These are phyloP conservation scores for Hymenoscyphus salicellus DNA, from an alignment of 2,329 filamentous ascomycete species.

Conservation along the genomic window DNA sequence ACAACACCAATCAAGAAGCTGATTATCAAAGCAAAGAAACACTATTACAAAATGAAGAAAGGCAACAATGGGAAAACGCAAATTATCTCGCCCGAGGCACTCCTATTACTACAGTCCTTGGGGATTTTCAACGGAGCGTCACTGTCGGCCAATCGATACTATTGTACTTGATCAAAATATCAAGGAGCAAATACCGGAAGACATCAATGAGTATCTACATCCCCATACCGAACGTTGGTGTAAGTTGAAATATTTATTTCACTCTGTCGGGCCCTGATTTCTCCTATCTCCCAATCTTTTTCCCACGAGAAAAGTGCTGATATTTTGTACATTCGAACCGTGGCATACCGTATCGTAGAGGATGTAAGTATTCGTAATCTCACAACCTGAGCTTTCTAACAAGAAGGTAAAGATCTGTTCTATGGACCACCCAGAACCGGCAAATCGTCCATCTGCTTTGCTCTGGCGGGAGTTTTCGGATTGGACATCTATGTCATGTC, in stretches of 20 bases:
- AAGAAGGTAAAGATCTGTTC: constrained; percentile 56
- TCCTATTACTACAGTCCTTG: not conserved
- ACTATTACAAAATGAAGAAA: not conserved
- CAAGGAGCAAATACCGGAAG: constrained; percentile 58
- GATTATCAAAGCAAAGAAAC: not conserved
- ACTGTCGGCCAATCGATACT: constrained; percentile 60
- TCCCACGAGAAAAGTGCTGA: not conserved
- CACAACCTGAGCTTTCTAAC: not conserved
- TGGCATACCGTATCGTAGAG: constrained; percentile 80
- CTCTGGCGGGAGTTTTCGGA: constrained; percentile 66
- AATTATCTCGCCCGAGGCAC: not conserved
- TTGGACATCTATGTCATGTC: constrained; percentile 71
- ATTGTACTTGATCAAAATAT: constrained; percentile 61
- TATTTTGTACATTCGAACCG: constrained; percentile 58
- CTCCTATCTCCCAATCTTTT: not conserved
- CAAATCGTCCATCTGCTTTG: constrained; percentile 70
- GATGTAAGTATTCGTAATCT: constrained; percentile 43
- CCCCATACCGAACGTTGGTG: constrained; percentile 70
- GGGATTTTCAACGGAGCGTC: constrained; percentile 42
- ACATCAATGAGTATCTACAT: constrained; percentile 62
- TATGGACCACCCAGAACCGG: constrained; percentile 78
- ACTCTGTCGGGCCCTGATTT: no score
- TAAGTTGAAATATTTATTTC: not conserved
- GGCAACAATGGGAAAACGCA: not conserved
- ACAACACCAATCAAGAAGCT: not conserved